Base-by-base conservation (phyloP, 2,329 filamentous ascomycete genomes). In the Diaporthe sp. region DNA sequence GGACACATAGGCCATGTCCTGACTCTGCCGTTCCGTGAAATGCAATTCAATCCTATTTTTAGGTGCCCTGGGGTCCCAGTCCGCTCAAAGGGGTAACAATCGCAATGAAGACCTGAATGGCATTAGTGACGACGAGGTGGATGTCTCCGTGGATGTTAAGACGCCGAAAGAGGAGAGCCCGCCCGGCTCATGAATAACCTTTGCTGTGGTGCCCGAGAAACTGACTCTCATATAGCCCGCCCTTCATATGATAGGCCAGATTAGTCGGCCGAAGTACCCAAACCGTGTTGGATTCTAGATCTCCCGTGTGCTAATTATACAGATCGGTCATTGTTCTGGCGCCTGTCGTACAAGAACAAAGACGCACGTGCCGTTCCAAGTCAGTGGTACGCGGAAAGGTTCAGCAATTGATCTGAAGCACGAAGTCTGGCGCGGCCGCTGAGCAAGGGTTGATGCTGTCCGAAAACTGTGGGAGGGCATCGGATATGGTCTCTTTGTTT, bases 331-430 rank as follows among this genome's bases (percentile, higher is more conserved):
- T 68, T 68, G 65, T 53, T 13, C 31, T 22, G 4, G 4, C 13
- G 22, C 9, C 46, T 39, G 7, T 17, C 13, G 19, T 4, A 28
- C 4, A 6, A 25, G 9, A 49, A 34, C 2, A 65, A 34, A 34
- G 61, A 34, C 25, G n/a, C 37, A 65, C 61, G 61, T 65, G 61
- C 61, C 42, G 61, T 65, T n/a, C 42, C 17, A 22, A 46, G 10
- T 49, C 3, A 31, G 2, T 13, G 59, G 59, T 37, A 22, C 7
- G 7, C 17, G 31, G 31, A 12, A 8, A 58, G 25, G 15, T 15
- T 4, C 4, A 19, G 10, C 31, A 5, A 13, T 12, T 55, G 13
- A 7, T 55, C 12, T 12, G 25, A 3, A 28, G 1, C 1, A 7
- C n/a, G 7, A 25, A n/a, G 12, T 22, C 17, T 49, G 17, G 1